phyloP scores from a whole-genome alignment of 192 early-diverging fungal species.

The Thoreauomyces humboldtii region DNA sequence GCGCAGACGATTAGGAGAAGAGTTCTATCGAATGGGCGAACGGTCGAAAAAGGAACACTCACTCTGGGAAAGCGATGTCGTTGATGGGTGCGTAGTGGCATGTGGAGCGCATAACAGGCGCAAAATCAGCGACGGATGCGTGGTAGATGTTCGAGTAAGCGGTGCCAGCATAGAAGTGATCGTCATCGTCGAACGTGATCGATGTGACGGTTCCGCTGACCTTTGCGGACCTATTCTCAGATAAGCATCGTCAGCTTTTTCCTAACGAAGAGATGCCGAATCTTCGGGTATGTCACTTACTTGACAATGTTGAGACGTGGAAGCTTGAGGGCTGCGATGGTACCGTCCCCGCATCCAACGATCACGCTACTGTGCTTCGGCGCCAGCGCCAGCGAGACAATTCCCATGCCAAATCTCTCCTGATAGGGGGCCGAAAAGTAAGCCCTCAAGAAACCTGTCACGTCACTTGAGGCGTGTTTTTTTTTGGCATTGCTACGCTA shows the following conservation, averaged over 20 bases:
- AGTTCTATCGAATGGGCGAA: not conserved
- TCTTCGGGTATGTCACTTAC: too few relatives aligned
- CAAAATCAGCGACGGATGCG: constrained; percentile 35
- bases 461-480: too few relatives aligned
- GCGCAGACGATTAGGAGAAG: not conserved
- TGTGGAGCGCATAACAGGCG: constrained; percentile 40
- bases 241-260: too few relatives aligned
- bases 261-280: too few relatives aligned
- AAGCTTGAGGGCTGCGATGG: constrained; percentile 47
- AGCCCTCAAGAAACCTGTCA: too few relatives aligned
- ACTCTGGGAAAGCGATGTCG: constrained; percentile 55
- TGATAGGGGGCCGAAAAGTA: constrained; percentile 15
- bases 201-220: constrained; percentile 59
- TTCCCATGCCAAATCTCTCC: constrained; percentile 56
- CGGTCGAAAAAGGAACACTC: constrained; percentile 6
- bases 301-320: constrained; percentile 54
- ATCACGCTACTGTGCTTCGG: constrained; percentile 38
- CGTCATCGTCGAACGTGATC: constrained; percentile 41
- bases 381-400: constrained; percentile 45
- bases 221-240: constrained; percentile 42
- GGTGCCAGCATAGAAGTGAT: constrained; percentile 48
- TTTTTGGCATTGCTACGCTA: constrained; percentile 3
- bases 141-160: constrained; percentile 55
- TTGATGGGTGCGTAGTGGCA: constrained; percentile 57
- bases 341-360: constrained; percentile 58